These are phyloP conservation scores for Stentor coeruleus DNA, from an alignment of 73 alveolate species.

Conservation along the genomic window DNA sequence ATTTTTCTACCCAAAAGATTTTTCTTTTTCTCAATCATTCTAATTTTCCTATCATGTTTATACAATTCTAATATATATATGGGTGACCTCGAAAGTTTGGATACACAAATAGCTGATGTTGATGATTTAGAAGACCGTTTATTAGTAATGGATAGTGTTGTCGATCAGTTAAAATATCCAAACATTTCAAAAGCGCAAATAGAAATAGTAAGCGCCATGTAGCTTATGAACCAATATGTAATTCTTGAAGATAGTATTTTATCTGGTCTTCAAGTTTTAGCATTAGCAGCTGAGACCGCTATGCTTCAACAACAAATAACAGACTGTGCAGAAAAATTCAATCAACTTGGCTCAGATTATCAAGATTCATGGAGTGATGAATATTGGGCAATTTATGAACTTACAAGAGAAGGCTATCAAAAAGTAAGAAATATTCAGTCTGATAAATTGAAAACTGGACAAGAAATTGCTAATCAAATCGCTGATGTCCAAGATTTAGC, in stretches of 20 bases:
- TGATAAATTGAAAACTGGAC: constrained; percentile 1
- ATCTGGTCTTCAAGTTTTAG: neutral
- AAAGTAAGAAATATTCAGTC: neutral
- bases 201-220: neutral
- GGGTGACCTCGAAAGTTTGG: neutral
- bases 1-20: neutral
- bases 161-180: neutral
- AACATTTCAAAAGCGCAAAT: neutral
- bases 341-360: constrained; percentile 16
- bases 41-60: neutral
- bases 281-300: neutral
- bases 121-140: constrained; percentile 4
- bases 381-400: neutral
- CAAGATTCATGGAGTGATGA: constrained; percentile 23
- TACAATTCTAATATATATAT: neutral
- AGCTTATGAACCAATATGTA: neutral
- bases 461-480: neutral
- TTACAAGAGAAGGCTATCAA: neutral
- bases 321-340: constrained; percentile 16
- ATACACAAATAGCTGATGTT: constrained; percentile 10
- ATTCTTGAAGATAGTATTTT: constrained; percentile 23
- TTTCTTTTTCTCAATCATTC: neutral
- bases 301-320: constrained; percentile 6
- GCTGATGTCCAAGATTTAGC: neutral
- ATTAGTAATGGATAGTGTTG: neutral